A percentile compares a stretch with the other conserved stretches of the same genome.
Evolutionary conservation across 495 filamentous ascomycete genomes (phyloP).

Genomic region (Neurospora discreta): DNA sequence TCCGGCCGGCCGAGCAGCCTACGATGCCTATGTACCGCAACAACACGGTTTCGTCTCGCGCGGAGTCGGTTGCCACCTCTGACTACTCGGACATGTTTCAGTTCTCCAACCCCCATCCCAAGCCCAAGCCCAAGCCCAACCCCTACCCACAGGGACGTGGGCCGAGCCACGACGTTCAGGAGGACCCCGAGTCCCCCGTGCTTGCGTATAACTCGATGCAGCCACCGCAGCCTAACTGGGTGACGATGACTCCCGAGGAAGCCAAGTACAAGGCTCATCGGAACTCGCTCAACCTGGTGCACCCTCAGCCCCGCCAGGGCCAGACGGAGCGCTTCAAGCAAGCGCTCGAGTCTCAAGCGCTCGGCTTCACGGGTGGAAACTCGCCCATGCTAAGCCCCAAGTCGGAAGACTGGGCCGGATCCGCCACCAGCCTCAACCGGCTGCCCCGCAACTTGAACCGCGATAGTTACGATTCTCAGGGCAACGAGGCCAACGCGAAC

Average conservation of each 20-base stretch:
- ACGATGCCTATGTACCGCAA: constrained; percentile 7
- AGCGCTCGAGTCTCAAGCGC: constrained; percentile 68
- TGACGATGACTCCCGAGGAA: constrained; percentile 54
- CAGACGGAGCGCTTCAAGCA: constrained; percentile 73
- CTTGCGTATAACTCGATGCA: constrained; percentile 16
- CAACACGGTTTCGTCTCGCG: constrained; percentile 43
- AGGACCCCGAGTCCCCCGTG: constrained; percentile 5
- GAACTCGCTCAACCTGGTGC: constrained; percentile 76
- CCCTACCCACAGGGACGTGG: constrained; percentile 49
- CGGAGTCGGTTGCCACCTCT: constrained; percentile 47
- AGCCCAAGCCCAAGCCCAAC: constrained; percentile 35
- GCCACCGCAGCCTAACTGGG: constrained; percentile 21
- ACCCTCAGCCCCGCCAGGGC: constrained; percentile 80
- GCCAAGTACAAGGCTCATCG: constrained; percentile 88
- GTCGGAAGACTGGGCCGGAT: constrained; percentile 64
- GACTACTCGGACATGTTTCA: constrained; percentile 52
- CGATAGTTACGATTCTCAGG: constrained; percentile 31
- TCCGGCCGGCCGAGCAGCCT: not conserved
- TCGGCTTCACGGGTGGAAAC: constrained; percentile 41
- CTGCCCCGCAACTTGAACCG: constrained; percentile 29
- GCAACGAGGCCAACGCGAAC: constrained; percentile 24
- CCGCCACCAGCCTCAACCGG: constrained; percentile 40
- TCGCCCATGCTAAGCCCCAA: constrained; percentile 50
- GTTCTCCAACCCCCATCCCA: constrained; percentile 51
- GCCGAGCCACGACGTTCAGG: constrained; percentile 13